Conservation (phyloP, 441 rosid species). For the Adansonia rubrostipa region DNA sequence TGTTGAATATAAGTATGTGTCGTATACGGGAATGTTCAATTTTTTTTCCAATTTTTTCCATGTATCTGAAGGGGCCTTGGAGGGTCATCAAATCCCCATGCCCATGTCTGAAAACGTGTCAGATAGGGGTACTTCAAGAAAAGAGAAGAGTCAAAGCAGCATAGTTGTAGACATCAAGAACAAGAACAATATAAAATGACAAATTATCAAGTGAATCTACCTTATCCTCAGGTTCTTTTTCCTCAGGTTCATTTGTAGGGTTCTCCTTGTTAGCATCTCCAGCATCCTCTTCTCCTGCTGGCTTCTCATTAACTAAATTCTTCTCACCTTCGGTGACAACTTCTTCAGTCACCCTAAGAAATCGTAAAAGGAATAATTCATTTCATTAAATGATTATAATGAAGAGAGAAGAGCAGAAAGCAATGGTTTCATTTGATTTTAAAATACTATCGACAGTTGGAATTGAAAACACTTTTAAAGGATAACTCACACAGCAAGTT, state of each 20-base stretch:
- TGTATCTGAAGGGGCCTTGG: too few species aligned
- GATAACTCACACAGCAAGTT: conserved; percentile 60
- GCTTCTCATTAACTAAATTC: conserved; percentile 52
- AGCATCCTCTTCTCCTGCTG: conserved; percentile 48
- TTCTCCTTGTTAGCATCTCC: conserved; percentile 55
- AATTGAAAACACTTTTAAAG: background rate
- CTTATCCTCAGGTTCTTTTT: conserved; percentile 77
- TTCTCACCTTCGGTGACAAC: conserved; percentile 50
- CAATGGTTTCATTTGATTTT: background rate
- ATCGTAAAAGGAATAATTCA: background rate
- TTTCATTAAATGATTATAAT: background rate
- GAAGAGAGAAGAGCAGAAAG: background rate
- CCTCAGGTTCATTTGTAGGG: conserved; percentile 49
- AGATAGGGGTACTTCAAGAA: too few species aligned
- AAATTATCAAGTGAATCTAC: conserved; percentile 28
- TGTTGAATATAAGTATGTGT: too few species aligned
- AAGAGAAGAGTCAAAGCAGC: background rate
- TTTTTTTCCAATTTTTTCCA: too few species aligned
- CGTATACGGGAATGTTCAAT: too few species aligned
- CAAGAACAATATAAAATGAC: conserved; percentile 8
- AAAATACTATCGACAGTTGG: background rate
- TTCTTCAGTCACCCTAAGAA: conserved; percentile 60
- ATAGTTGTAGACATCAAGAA: background rate
- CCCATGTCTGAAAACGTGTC: too few species aligned
- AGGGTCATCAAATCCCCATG: too few species aligned